Percentiles rank a stretch among this genome's conserved stretches.
These are phyloP conservation scores for Yamadazyma epiphylla DNA, from an alignment of 1,139 yeast genomes.

Conservation along the genomic window DNA sequence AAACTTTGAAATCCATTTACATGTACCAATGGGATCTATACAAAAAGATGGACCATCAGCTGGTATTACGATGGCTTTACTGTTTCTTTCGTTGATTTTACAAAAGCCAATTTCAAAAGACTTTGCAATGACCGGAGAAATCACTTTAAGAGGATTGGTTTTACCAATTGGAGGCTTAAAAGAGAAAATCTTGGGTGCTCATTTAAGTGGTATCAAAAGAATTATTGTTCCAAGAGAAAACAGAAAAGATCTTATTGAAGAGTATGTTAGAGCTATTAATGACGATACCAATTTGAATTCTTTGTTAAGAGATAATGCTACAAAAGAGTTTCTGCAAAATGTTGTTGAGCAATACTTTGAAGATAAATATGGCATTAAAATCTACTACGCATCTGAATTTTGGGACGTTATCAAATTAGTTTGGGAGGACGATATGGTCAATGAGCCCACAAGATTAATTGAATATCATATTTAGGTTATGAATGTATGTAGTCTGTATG, in stretches of 20 bases:
- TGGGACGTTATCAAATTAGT: conserved; percentile 70
- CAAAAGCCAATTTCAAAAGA: conserved; percentile 63
- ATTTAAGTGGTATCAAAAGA: conserved; percentile 56
- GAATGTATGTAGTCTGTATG: too few species aligned
- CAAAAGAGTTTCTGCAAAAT: conserved; percentile 24
- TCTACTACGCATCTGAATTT: conserved; percentile 70
- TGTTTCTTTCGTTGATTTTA: conserved; percentile 68
- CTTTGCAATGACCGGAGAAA: conserved; percentile 93
- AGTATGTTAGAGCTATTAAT: conserved; percentile 37
- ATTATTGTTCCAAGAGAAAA: conserved; percentile 70
- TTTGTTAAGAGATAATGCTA: conserved; percentile 35
- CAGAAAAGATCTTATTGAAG: conserved; percentile 66
- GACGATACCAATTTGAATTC: conserved; percentile 29
- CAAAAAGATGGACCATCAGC: conserved; percentile 95
- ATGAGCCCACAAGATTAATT: conserved; percentile 27
- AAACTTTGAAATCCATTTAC: conserved; percentile 68
- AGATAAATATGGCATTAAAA: conserved; percentile 51
- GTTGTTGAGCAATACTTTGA: conserved; percentile 47
- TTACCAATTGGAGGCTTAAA: conserved; percentile 88
- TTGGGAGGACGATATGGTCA: conserved; percentile 52
- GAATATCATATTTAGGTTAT: conserved; percentile 36
- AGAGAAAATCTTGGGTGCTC: conserved; percentile 84
- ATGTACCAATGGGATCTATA: conserved; percentile 86
- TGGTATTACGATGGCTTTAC: conserved; percentile 84
- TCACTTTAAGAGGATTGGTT: conserved; percentile 80